These are phyloP conservation scores for Umbelopsis sp. DNA, from an alignment of 192 early-diverging fungal species.

Conservation along the genomic window DNA sequence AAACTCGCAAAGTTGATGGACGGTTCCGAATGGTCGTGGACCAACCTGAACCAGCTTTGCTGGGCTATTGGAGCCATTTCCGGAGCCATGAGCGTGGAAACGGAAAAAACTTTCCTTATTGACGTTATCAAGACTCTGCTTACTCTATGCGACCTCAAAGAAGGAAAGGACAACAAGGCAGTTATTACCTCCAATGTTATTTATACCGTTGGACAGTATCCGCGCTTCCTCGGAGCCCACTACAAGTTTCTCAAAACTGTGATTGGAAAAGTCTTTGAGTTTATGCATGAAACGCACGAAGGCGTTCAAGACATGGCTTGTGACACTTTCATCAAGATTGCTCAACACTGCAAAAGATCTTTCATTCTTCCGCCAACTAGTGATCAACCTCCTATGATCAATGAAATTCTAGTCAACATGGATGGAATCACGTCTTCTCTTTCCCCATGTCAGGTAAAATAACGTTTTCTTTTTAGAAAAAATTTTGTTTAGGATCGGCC, in stretches of 20 bases:
- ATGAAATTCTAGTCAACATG: constrained; percentile 14
- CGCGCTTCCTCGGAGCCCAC: constrained; percentile 25
- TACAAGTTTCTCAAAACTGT: constrained; percentile 21
- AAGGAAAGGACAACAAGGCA: constrained; percentile 63
- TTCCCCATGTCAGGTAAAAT: constrained; percentile 12
- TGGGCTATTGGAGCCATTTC: constrained; percentile 99
- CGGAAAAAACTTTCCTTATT: constrained; percentile 96
- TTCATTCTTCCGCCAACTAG: not conserved
- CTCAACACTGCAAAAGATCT: constrained; percentile 26
- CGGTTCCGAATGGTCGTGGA: constrained; percentile 97
- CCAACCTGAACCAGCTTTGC: constrained; percentile 96
- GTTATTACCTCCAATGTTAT: constrained; percentile 27
- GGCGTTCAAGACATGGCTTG: constrained; percentile 30
- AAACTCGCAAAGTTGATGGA: constrained; percentile 94
- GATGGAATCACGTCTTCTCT: constrained; percentile 7
- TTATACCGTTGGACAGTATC: constrained; percentile 32
- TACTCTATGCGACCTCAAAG: constrained; percentile 91
- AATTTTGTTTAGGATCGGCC: constrained; percentile 4
- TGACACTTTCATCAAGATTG: constrained; percentile 30
- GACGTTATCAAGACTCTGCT: constrained; percentile 98
- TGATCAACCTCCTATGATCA: constrained; percentile 16
- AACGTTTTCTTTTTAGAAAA: not conserved
- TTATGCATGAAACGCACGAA: constrained; percentile 22
- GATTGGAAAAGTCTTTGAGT: constrained; percentile 16
- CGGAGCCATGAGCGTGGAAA: constrained; percentile 95